Evolutionary conservation across 306 rosid species (phyloP), one percentile per base, ranked within the genome.

Genomic region (Casuarina glauca): DNA sequence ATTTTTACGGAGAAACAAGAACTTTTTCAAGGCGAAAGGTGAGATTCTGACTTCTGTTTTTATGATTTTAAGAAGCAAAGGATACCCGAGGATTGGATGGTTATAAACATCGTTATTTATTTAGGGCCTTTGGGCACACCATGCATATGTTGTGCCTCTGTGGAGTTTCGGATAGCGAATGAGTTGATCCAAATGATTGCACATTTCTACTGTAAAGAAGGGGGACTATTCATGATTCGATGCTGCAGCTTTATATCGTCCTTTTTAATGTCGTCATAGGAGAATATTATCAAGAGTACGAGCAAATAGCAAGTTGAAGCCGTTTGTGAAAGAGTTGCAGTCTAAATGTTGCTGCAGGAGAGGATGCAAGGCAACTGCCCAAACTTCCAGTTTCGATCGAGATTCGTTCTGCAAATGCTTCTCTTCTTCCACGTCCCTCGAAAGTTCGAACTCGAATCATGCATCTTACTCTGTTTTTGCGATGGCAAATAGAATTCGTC

Each of bases 11-110:
- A 98, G 99, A 53, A 81, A 91, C 86, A 85, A 50, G 83, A 80
- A 91, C 62, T 81, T 95, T 53, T 96, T 91, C 91, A 85, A 96
- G 79, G 98, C 93, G 82, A 96, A 85, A 88, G 99, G 99, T 95
- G 71, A 79, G 85, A 84, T 51, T 19, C 44, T 81, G 79, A 36
- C 78, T 78, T 67, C 73, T 66, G 53, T 69, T 5, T 68, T 42
- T 53, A 39, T 42, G 6, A 17, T 19, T 9, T 32, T 26, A 15
- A 68, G 61, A 44, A 58, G 48, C 79, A 26, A 26, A 26, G 32
- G 32, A 26, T 26, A 26, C 32, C 32, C 32, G 32, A 54, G 50
- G 42, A 44, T 50, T 71, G 48, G 73, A 51, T 75, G 76, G 72
- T 72, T 35, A 75, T 50, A 44, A 41, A 32, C 7, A n/a, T 60